Evolutionary conservation across 2,329 filamentous ascomycete genomes (phyloP), one percentile per base, ranked within the genome.

Genomic region (Fusarium succisae): DNA sequence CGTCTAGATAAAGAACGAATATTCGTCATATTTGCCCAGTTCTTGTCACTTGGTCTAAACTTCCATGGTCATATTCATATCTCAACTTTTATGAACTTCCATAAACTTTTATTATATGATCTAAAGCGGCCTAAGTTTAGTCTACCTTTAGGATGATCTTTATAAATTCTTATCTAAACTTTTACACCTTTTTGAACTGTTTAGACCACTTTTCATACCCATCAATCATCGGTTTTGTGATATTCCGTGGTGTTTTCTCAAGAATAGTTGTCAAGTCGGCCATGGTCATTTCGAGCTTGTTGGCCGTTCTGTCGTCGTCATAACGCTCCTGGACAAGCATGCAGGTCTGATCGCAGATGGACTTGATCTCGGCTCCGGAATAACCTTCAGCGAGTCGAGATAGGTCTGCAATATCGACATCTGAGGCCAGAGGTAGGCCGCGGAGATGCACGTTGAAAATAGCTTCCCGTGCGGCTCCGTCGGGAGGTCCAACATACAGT

Each of bases 401-500:
- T 37, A 97, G 83, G 55, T 86, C 84, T 2, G 87, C 83, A 14
- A 94, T 81, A 78, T 94, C 89, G 20, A 97, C 89, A 62, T 94
- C 92, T 0, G 84, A 79, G 4, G 83, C 81, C 53, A 94, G 84
- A 28, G 88, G 85, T 58, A 93, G 87, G 63, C 88, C 90, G 35
- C 86, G 84, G 3, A 91, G 88, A 79, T 92, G 91, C 59, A 94
- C 91, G 22, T 85, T 82, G 63, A 98, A 88, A 61, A 98, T 96
- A 73, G 94, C 92, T 78, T 88, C 89, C 14, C 96, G 88, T 0
- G 94, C 94, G 13, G 89, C 85, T 51, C 87, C 83, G 78, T 94
- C 91, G 0, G 96, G 96, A 8, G 94, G 93, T 0, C 94, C 93
- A 48, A 98, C 94, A 81, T 97, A 98, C 51, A 98, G 89, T 39